Evolutionary conservation across 169 alveolate genomes (phyloP).

Genomic region (Plasmodium berghei): DNA sequence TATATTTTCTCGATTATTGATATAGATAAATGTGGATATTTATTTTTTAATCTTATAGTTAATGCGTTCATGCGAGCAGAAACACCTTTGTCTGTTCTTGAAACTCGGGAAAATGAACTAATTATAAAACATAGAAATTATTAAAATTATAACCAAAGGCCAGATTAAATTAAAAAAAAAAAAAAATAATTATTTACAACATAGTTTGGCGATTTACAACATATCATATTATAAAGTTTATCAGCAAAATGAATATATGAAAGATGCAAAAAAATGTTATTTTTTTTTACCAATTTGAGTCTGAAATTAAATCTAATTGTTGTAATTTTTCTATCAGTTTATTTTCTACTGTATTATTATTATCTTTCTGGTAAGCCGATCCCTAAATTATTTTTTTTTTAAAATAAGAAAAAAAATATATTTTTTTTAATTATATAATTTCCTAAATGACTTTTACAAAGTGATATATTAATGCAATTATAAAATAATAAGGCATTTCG

Average conservation of each 20-base stretch:
- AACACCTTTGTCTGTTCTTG: constrained; percentile 76
- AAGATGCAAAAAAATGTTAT: not conserved
- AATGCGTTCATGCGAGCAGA: constrained; percentile 74
- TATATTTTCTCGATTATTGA: constrained; percentile 23
- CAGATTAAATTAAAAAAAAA: not conserved
- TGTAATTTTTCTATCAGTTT: constrained; percentile 28
- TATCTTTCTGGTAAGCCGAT: constrained; percentile 73
- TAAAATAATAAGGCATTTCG: too few relatives aligned
- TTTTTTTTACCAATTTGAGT: constrained; percentile 7
- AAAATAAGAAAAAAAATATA: not conserved
- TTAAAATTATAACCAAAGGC: not conserved
- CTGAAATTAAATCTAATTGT: constrained; percentile 24
- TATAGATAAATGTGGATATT: constrained; percentile 36
- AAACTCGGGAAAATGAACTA: constrained; percentile 64
- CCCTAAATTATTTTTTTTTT: constrained; percentile 37
- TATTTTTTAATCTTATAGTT: constrained; percentile 38
- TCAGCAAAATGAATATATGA: not conserved
- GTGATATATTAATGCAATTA: too few relatives aligned
- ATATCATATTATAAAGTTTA: not conserved
- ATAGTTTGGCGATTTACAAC: not conserved
- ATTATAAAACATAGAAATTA: not conserved
- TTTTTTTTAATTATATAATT: not conserved
- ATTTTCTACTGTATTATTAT: constrained; percentile 59
- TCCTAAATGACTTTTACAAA: not conserved
- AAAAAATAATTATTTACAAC: too few relatives aligned